Evolutionary conservation across 306 rosid genomes (phyloP), one percentile per base, ranked within the genome.

Genomic region (Trifolium dubium): DNA sequence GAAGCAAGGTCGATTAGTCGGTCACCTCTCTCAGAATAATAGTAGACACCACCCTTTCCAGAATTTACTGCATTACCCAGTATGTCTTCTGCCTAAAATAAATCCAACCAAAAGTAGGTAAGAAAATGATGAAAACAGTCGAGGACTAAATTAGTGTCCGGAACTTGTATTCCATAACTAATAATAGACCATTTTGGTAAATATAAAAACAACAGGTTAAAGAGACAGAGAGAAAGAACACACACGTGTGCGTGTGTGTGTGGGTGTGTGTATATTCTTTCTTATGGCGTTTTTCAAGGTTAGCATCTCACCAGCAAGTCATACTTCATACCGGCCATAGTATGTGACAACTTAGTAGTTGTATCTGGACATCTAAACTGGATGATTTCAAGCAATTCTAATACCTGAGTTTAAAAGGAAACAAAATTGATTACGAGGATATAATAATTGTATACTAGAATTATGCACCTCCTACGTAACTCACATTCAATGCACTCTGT

Each of bases 11-110:
- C 97, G 79, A 94, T 91, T 46, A 94, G 82, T 55, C 98, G 87
- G 76, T 94, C 98, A 67, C 96, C 97, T 72, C 98, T 88, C 90
- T 94, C 98, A 40, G 98, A 91, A 84, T 88, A 94, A 79, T 88
- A 92, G 84, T 89, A 89, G 68, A 94, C 86, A 82, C 92, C 92
- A 58, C 94, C 96, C 83, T 86, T 94, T 73, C 88, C 90, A 71
- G 92, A 88, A 79, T 83, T 91, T 69, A 90, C 86, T 18, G 96
- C 87, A 85, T 89, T 88, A 53, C 83, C 85, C 54, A 91, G 88
- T 66, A 94, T 77, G 30, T 94, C 96, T 70, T 91, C 92, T 9
- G 79, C 93, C 98, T 94, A 80, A 32, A 67, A 71, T 10, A 49
- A 50, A 72, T 40, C 50, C 69, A 29, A 73, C 64, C 60, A 68